Percentiles rank a stretch among this genome's conserved stretches.
Conservation (phyloP, 169 alveolate genomes). For the Cryptosporidium ubiquitum region DNA sequence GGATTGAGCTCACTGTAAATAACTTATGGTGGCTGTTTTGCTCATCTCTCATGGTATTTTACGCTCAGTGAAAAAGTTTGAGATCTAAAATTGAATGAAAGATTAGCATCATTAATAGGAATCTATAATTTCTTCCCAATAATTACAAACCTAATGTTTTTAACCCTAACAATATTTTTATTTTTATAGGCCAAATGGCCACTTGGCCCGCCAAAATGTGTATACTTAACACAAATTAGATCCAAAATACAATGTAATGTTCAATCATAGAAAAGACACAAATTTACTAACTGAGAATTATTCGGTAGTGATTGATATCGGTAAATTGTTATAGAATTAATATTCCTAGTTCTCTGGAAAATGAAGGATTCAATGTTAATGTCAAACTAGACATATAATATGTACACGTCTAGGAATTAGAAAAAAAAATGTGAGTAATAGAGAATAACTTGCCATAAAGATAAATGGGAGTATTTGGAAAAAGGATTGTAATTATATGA, state of each 20-base stretch:
- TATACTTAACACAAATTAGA: neutral
- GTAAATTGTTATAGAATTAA: neutral
- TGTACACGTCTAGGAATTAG: slow-evolving; percentile 56
- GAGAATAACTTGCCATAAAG: neutral
- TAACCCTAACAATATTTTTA: neutral
- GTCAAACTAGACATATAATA: slow-evolving; percentile 54
- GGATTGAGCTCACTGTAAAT: slow-evolving; percentile 50
- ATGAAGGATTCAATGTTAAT: neutral
- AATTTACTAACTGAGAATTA: neutral
- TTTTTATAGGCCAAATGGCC: neutral
- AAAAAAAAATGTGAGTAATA: neutral
- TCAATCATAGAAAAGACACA: neutral
- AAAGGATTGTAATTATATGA: slow-evolving; percentile 8
- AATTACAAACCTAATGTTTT: neutral
- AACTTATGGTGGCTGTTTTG: slow-evolving; percentile 4
- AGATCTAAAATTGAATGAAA: neutral
- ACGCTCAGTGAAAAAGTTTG: neutral
- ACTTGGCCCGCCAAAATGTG: slow-evolving; percentile 31
- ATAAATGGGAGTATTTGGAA: neutral
- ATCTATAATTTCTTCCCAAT: neutral
- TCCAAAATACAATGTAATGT: neutral
- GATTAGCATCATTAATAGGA: neutral
- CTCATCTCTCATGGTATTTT: neutral
- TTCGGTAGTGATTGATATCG: neutral
- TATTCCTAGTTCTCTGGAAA: neutral